Evolutionary conservation across 345 rosid genomes (phyloP).

Genomic region (Excoecaria agallocha): DNA sequence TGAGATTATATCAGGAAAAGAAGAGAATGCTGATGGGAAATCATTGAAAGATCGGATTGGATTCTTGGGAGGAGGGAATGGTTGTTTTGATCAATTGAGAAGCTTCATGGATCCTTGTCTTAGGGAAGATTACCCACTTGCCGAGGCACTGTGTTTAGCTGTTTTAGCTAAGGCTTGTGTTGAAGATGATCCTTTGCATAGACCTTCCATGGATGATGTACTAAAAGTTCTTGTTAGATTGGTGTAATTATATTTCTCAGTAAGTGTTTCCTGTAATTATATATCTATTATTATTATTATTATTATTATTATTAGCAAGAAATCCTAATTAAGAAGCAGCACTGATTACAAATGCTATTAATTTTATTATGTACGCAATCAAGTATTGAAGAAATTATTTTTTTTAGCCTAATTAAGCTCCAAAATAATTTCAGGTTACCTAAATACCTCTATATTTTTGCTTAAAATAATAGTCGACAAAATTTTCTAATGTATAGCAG

Average conservation of each 20-base stretch:
- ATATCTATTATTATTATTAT: too few species aligned
- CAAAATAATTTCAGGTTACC: too few species aligned
- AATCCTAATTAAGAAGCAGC: too few species aligned
- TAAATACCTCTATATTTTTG: too few species aligned
- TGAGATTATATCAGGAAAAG: conserved; percentile 49
- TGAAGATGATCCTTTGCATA: conserved; percentile 51
- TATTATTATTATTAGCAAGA: too few species aligned
- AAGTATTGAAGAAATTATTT: too few species aligned
- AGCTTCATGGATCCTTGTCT: conserved; percentile 53
- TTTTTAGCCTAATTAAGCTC: too few species aligned
- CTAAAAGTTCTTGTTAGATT: conserved; percentile 54
- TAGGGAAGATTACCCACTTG: conserved; percentile 43
- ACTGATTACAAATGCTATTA: too few species aligned
- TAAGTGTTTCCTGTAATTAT: too few species aligned
- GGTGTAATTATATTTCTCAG: conserved; percentile 21
- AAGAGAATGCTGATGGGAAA: conserved; percentile 22
- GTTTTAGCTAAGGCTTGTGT: conserved; percentile 60
- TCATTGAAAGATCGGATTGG: conserved; percentile 39
- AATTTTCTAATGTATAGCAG: too few species aligned
- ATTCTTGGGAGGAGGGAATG: conserved; percentile 40
- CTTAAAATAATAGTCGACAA: too few species aligned
- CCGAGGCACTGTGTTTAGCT: conserved; percentile 54
- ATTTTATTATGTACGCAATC: too few species aligned
- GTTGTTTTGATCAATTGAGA: conserved; percentile 56
- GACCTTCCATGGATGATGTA: conserved; percentile 56